Base-by-base conservation (phyloP, 2,329 filamentous ascomycete species). In the Xylariaceae sp. region DNA sequence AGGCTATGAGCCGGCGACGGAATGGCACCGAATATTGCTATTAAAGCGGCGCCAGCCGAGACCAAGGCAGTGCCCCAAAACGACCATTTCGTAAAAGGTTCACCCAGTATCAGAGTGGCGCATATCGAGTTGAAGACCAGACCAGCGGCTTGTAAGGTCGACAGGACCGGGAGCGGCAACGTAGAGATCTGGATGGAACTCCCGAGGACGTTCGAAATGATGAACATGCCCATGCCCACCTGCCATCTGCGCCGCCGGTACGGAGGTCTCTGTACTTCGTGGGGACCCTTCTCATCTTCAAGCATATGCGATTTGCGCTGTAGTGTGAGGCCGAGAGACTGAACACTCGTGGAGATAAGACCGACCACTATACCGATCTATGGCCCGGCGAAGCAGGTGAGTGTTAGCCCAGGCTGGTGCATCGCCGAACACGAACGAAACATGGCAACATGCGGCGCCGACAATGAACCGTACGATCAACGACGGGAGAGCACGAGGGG, bases 61-160 rank as follows among this genome's bases (percentile, higher is more conserved):
- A 97, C 94, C 53, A 99, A 83, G 55, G 94, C 69, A 1, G 94
- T 99, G 44, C 94, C 94, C 69, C 90, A 84, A 44, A 96, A 81
- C n/a, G 93, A 97, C 82, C 92, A 95, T 73, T 84, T 85, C 55
- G 94, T 97, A 75, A 97, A 99, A 3, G 92, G 90, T 75, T 99
- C 93, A 70, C 89, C 88, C 52, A 99, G 83, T 69, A 97, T 90
- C 59, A 97, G 78, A 50, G 92, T 95, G 62, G 94, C 94, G 80
- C 95, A 96, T 74, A 97, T 91, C 59, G 93, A 96, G 79, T 99
- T 99, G 81, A 99, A 99, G 63, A 99, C 94, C 57, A 99, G 82
- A 50, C 94, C 94, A 2, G 93, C 96, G 15, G 93, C 93, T 77
- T 99, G 94, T 44, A 99, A 80, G 1, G 94, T 97, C 58, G 93